Base-by-base conservation (phyloP, 2,329 filamentous ascomycete genomes). In the Madurella fahalii region DNA sequence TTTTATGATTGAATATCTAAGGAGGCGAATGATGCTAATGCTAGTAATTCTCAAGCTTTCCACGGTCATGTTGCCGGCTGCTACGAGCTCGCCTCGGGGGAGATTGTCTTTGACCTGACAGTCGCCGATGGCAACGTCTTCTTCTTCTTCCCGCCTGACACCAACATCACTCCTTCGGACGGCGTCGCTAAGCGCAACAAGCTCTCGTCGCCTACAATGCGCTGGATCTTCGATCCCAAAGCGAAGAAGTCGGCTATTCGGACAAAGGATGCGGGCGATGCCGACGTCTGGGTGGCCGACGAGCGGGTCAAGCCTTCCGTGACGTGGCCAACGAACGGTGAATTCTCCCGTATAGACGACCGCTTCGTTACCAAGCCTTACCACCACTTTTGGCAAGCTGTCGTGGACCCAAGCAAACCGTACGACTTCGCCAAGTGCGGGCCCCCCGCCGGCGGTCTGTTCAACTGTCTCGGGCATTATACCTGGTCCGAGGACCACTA, bases 341-440 rank as follows among this genome's bases (percentile, higher is more conserved):
- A 78, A 62, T 78, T 78, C 65, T 75, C 73, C 9, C 71, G 76
- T 11, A 77, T 78, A 54, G 75, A 78, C 57, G 75, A 78, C 58
- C 71, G 75, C 1, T 73, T 71, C 52, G 69, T 73, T 18, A 73
- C 74, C 4, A 74, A 73, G 59, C 66, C 67, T 41, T 77, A 78
- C 61, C 63, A 62, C 9, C 74, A 77, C 63, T 76, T 76, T 63
- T 79, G 76, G 74, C 73, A 77, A 57, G 67, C 72, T 4, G 67
- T 63, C 58, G 69, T 69, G 32, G 70, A 69, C 45, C 67, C 63
- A 7, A 67, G 61, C 5, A 63, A 50, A 54, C 75, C 69, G 15
- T 75, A 77, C 53, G 75, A 76, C 62, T 72, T 77, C 50, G 66
- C 71, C 11, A 64, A 70, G 42, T 77, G 77, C 58, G 72, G 76